phyloP scores from a whole-genome alignment of 2,329 filamentous ascomycete species.

The Dactylellina drechsleri region DNA sequence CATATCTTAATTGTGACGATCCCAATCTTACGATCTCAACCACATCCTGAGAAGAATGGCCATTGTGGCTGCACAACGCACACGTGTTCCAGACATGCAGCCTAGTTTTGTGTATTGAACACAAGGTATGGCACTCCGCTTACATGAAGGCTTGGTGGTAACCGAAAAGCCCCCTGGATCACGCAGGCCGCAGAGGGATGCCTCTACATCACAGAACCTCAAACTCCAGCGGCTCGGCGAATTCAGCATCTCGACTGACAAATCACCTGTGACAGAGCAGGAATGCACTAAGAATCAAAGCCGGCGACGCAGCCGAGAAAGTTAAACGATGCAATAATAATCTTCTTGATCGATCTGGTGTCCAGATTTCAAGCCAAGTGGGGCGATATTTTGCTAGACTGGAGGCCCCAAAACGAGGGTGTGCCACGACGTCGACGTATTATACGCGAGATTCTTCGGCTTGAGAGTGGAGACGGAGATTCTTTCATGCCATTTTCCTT shows the following conservation, averaged over 20 bases:
- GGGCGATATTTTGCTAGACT: slow-evolving; percentile 9
- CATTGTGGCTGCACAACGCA: slow-evolving; percentile 39
- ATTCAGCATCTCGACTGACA: slow-evolving; percentile 19
- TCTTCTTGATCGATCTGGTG: neutral
- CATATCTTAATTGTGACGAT: slow-evolving; percentile 1
- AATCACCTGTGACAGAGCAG: neutral
- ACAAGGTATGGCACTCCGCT: slow-evolving; percentile 1
- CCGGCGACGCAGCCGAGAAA: slow-evolving; percentile 14
- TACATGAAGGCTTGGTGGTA: slow-evolving; percentile 35
- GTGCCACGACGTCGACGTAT: slow-evolving; percentile 4
- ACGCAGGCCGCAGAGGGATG: slow-evolving; percentile 8
- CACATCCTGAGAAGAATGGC: slow-evolving; percentile 22
- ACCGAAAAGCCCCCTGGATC: slow-evolving; percentile 28
- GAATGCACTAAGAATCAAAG: slow-evolving; percentile 1
- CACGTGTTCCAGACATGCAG: slow-evolving; percentile 28
- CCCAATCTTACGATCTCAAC: neutral
- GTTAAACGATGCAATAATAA: neutral
- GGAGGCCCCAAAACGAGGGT: slow-evolving; percentile 1
- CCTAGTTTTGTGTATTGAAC: slow-evolving; percentile 6
- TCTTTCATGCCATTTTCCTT: neutral
- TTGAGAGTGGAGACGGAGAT: too few relatives aligned
- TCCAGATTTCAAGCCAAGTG: neutral
- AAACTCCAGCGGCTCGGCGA: slow-evolving; percentile 21
- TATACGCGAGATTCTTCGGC: neutral
- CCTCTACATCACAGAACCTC: neutral